Base-by-base conservation (phyloP, 192 early-diverging fungal genomes). In the Jimgerdemannia flammicorona region DNA sequence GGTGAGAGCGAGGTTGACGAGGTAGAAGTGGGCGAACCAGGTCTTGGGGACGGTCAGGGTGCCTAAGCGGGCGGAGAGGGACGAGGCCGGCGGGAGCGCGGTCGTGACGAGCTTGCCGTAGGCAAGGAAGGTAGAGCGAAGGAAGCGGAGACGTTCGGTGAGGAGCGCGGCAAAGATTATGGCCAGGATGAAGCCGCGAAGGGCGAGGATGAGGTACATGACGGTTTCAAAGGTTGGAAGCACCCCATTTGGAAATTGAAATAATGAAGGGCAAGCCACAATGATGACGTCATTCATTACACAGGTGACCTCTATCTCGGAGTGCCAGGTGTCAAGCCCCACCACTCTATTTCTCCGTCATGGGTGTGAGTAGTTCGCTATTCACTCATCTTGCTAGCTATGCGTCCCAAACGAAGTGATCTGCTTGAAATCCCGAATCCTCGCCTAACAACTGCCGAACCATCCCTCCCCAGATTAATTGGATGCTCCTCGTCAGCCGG, bases 401-500 rank as follows among this genome's bases (percentile, higher is more conserved):
- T 29, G 29, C 29, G 29, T 29, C 29, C 29, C 29, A 29, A 29
- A 1, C 29, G 29, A 29, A 29, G 29, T 29, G 29, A 29, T 29
- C 29, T 29, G 29, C 29, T 29, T 29, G 29, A 29, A 29, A 29
- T 29, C 29, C 29, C 29, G 29, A 29, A 29, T 29, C 29, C 29
- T 29, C 29, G 29, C 29, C 29, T 29, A 29, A 29, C 29, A 29
- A 29, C 49, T 59, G 49, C 49, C 8, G 14, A 59, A 10, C 49
- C 49, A 59, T 59, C 49, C 49, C 49, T 59, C 49, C 49, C 14
- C 44, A 91, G 91, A 88, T 92, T 70, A 92, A 95, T 43, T 95
- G 88, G 83, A 79, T 95, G 29, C 84, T 94, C 43, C 87, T 95
- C 10, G 89, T 95, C 49, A 93, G 91, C 76, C 86, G 93, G 20